A percentile compares a stretch with the other conserved stretches of the same genome.
Conservation (phyloP, 106 monocot species). For the Acorus gramineus region DNA sequence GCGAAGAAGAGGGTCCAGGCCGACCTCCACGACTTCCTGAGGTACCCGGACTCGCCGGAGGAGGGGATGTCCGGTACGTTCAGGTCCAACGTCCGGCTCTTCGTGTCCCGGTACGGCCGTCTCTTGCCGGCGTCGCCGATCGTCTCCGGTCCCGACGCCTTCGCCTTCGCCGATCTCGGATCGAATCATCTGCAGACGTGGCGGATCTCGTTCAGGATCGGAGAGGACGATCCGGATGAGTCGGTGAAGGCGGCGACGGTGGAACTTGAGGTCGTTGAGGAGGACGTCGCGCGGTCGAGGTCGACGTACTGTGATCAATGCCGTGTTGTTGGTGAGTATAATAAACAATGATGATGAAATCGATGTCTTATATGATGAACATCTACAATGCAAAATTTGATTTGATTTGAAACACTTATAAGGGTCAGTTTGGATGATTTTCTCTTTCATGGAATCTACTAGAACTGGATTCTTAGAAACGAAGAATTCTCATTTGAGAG, state of each 20-base stretch:
- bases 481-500: too few species aligned
- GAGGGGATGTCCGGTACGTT: conserved; percentile 41
- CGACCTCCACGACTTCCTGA: conserved; percentile 45
- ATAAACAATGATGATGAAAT: too few species aligned
- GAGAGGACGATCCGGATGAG: conserved; percentile 1
- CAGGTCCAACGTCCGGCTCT: conserved; percentile 42
- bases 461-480: too few species aligned
- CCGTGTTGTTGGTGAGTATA: conserved; percentile 74
- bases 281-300: conserved; percentile 62
- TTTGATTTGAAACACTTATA: too few species aligned
- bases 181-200: conserved; percentile 36
- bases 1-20: conserved; percentile 56
- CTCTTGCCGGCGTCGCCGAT: conserved; percentile 20
- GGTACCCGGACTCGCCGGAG: conserved; percentile 19
- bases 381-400: too few species aligned
- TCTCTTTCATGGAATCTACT: too few species aligned
- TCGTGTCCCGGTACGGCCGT: conserved; percentile 42
- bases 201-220: conserved; percentile 42
- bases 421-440: too few species aligned
- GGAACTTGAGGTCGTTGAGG: conserved; percentile 72
- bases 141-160: conserved; percentile 1
- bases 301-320: conserved; percentile 93
- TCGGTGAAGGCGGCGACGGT: conserved; percentile 16
- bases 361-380: too few species aligned
- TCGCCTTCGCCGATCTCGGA: conserved; percentile 1